Evolutionary conservation across 169 alveolate species (phyloP).

Genomic region (Sarcocystis neurona): DNA sequence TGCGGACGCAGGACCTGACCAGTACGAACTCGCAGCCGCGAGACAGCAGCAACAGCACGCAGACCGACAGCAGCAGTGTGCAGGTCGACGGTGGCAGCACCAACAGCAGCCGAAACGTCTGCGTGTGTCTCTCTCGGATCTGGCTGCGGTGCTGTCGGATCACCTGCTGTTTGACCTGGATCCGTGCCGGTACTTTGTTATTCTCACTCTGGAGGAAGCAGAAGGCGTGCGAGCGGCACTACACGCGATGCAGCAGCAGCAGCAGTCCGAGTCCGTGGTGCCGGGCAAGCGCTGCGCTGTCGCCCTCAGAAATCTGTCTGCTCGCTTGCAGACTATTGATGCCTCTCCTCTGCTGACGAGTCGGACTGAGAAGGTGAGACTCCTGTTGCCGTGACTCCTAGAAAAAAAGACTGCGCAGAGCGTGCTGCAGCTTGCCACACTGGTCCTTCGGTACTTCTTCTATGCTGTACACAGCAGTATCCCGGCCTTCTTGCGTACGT

Average conservation of each 20-base stretch:
- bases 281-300: slow-evolving; percentile 34
- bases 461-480: too few relatives aligned
- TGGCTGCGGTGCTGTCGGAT: slow-evolving; percentile 1
- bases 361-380: too few relatives aligned
- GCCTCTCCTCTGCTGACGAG: slow-evolving; percentile 58
- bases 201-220: slow-evolving; percentile 53
- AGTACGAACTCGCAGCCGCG: too few relatives aligned
- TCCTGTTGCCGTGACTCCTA: too few relatives aligned
- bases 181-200: slow-evolving; percentile 50
- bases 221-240: slow-evolving; percentile 62
- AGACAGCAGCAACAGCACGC: slow-evolving; percentile 35
- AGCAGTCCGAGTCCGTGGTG: slow-evolving; percentile 25
- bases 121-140: slow-evolving; percentile 24
- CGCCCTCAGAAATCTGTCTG: slow-evolving; percentile 44
- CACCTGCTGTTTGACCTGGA: slow-evolving; percentile 32
- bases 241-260: slow-evolving; percentile 47
- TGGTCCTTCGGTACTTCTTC: too few relatives aligned
- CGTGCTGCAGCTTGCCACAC: too few relatives aligned
- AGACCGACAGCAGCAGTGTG: slow-evolving; percentile 29
- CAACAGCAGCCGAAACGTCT: slow-evolving; percentile 42
- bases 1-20: too few relatives aligned
- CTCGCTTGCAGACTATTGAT: slow-evolving; percentile 31
- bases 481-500: too few relatives aligned
- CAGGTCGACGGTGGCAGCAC: slow-evolving; percentile 9
- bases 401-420: neutral